Evolutionary conservation across 169 alveolate species (phyloP).

Genomic region (Babesia gibsoni): DNA sequence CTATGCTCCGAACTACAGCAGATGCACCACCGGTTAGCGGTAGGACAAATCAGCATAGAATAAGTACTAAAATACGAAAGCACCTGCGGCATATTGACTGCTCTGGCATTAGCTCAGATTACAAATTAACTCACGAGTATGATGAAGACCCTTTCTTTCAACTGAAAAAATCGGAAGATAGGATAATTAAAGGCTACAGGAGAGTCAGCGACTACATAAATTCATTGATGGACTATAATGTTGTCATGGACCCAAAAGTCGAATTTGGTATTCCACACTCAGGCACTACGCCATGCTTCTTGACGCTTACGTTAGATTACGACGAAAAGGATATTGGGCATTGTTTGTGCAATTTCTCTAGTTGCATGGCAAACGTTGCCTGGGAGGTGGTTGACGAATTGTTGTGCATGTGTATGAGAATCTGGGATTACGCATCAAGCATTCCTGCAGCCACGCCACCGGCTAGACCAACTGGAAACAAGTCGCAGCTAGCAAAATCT

Average conservation of each 20-base stretch:
- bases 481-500: not conserved
- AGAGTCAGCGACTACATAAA: not conserved
- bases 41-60: not conserved
- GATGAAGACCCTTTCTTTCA: conserved; percentile 9
- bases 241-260: not conserved
- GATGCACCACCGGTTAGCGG: not conserved
- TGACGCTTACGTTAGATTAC: conserved; percentile 30
- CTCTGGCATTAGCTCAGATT: not conserved
- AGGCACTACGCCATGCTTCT: conserved; percentile 26
- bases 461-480: not conserved
- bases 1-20: not conserved
- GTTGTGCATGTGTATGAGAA: not conserved
- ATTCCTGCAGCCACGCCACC: not conserved
- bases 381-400: conserved; percentile 55
- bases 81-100: conserved; percentile 8
- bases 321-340: conserved; percentile 1
- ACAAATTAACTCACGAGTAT: conserved; percentile 15
- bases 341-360: conserved; percentile 24
- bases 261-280: not conserved
- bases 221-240: conserved; percentile 1
- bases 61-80: not conserved
- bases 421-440: not conserved
- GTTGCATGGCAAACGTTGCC: conserved; percentile 30
- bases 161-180: not conserved
- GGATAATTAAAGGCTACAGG: not conserved